phyloP scores from a whole-genome alignment of 257 asterid species.

The Apocynum venetum region DNA sequence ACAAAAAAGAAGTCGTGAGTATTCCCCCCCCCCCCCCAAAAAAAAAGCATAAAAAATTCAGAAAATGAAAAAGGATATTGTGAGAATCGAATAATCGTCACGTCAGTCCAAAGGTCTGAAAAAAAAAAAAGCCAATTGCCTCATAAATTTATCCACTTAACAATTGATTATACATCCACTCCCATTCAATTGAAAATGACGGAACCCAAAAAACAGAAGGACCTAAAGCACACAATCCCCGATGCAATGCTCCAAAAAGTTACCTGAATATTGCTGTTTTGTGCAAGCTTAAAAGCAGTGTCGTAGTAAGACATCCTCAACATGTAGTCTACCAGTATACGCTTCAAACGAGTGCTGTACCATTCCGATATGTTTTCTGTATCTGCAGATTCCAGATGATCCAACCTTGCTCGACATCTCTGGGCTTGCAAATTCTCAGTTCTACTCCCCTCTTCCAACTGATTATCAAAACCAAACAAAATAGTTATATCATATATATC shows the following conservation, averaged over 20 bases:
- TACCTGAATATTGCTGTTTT: slow-evolving; percentile 83
- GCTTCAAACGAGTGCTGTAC: slow-evolving; percentile 66
- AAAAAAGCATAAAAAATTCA: background rate
- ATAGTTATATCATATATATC: background rate
- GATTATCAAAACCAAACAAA: slow-evolving; percentile 25
- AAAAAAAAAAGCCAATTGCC: background rate
- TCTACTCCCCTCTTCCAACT: slow-evolving; percentile 87
- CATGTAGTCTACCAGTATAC: slow-evolving; percentile 94
- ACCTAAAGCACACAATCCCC: background rate
- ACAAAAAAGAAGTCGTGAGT: background rate
- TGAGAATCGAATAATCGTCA: background rate
- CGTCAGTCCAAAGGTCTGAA: background rate
- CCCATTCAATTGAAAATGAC: background rate
- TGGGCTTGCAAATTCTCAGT: slow-evolving; percentile 90
- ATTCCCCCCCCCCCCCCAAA: too few species aligned
- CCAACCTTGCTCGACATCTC: slow-evolving; percentile 78
- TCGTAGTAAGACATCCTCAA: slow-evolving; percentile 90
- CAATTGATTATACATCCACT: background rate
- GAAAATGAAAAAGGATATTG: background rate
- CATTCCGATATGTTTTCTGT: slow-evolving; percentile 65
- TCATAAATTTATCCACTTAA: background rate
- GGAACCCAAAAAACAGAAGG: background rate
- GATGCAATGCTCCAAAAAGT: slow-evolving; percentile 6
- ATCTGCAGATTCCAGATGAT: slow-evolving; percentile 81
- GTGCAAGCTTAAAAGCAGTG: slow-evolving; percentile 85